A percentile compares a stretch with the other conserved stretches of the same genome.
phyloP scores from a whole-genome alignment of 2,329 filamentous ascomycete species.

The Chaetomiaceae sp. region DNA sequence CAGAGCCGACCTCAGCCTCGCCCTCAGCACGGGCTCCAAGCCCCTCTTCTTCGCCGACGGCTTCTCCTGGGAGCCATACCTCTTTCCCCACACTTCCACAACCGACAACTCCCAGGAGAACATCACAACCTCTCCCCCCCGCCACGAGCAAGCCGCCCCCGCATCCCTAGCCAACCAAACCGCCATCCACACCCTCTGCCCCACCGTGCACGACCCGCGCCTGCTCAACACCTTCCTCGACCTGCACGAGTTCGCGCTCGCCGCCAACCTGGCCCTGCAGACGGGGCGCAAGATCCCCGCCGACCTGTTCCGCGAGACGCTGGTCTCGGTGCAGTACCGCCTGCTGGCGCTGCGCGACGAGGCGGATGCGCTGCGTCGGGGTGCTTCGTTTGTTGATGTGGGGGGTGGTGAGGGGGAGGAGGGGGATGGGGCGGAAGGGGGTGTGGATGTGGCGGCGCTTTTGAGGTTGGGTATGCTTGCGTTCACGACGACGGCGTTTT shows the following conservation, averaged over 20 bases:
- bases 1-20: constrained; percentile 10
- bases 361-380: constrained; percentile 3
- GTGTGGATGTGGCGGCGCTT: background rate
- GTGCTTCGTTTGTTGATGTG: too few species aligned
- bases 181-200: background rate
- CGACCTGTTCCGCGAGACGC: constrained; percentile 26
- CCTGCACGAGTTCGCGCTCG: constrained; percentile 27
- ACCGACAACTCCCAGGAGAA: background rate
- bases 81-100: background rate
- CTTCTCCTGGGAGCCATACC: constrained; percentile 15
- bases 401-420: background rate
- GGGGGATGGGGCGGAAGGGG: constrained; percentile 3
- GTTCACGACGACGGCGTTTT: constrained; percentile 25
- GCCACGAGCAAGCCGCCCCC: too few species aligned
- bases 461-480: constrained; percentile 27
- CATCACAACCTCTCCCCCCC: background rate
- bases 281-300: constrained; percentile 24
- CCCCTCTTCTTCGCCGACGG: constrained; percentile 14
- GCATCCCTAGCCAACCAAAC: background rate
- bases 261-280: constrained; percentile 23
- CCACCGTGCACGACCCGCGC: constrained; percentile 15
- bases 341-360: constrained; percentile 25
- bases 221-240: constrained; percentile 27
- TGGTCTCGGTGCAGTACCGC: constrained; percentile 29
- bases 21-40: constrained; percentile 7